phyloP scores from a whole-genome alignment of 2,329 filamentous ascomycete species.

The Lomentospora prolificans region DNA sequence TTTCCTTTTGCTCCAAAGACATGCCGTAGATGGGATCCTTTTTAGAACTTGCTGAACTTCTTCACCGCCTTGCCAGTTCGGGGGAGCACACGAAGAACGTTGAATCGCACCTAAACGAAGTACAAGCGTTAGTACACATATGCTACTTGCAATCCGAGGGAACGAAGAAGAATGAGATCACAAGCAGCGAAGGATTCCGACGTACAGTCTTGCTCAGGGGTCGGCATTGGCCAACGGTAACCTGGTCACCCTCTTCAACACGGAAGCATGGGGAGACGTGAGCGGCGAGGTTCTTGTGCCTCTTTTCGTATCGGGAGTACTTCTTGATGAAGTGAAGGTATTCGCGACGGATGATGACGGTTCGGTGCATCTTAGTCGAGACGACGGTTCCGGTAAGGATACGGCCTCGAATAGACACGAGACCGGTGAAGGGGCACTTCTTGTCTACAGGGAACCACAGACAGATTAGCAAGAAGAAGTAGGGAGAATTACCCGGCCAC shows the following conservation, averaged over 20 bases:
- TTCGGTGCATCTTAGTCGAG: slow-evolving; percentile 99
- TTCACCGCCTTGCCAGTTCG: slow-evolving; percentile 96
- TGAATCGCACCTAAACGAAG: slow-evolving; percentile 77
- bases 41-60: slow-evolving; percentile 96
- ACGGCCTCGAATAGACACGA: slow-evolving; percentile 99
- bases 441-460: slow-evolving; percentile 58
- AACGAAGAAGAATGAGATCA: neutral
- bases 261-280: slow-evolving; percentile 99
- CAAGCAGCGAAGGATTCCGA: slow-evolving; percentile 19
- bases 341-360: slow-evolving; percentile 97
- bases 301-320: slow-evolving; percentile 99
- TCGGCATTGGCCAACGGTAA: slow-evolving; percentile 98
- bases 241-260: slow-evolving; percentile 99
- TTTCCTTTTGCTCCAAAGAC: slow-evolving; percentile 36
- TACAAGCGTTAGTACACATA: neutral
- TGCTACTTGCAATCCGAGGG: neutral
- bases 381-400: slow-evolving; percentile 98
- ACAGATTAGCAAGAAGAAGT: neutral
- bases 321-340: slow-evolving; percentile 99
- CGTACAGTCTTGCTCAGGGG: slow-evolving; percentile 98
- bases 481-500: too few species aligned
- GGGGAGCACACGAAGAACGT: slow-evolving; percentile 96
- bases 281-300: slow-evolving; percentile 99
- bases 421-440: slow-evolving; percentile 99
- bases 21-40: slow-evolving; percentile 37